Evolutionary conservation across 768 basidiomycete species (phyloP), one percentile per base, ranked within the genome.

Genomic region (Terana coerulea): DNA sequence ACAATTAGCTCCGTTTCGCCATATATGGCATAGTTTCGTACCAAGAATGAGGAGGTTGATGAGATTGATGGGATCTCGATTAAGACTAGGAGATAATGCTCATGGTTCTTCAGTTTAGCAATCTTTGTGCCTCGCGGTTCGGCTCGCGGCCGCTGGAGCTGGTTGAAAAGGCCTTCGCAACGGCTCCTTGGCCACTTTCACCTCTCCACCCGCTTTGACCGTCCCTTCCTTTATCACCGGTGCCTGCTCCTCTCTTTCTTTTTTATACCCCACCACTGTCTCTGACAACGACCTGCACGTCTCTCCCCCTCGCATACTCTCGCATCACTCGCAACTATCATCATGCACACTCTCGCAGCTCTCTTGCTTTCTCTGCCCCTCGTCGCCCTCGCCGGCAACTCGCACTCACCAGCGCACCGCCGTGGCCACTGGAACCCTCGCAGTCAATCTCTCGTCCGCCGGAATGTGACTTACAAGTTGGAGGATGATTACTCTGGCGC

Each of bases 401-500:
- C 69, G 46, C 63, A 67, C 42, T 55, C 54, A 12, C 44, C 54
- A 1, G 31, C 52, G 10, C 57, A 59, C 40, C 65, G 70, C 50
- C 69, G 66, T 34, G 41, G 30, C 29, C 36, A 31, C 45, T n/a
- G n/a, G n/a, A n/a, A 30, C 19, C 17, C 67, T 70, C 56, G 57
- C 53, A 42, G 54, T 60, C 30, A 11, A 62, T 26, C 53, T 58
- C 48, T 56, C 43, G 39, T 41, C 43, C 54, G 48, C 53, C 35
- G 68, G 54, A 52, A 39, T 42, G 61, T 59, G 37, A 60, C 63
- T 9, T 79, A 72, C 61, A 55, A 28, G 19, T 52, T 78, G 28
- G 43, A 67, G 17, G 73, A 77, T 55, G 61, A 68, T 39, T 77
- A 69, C 55, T 64, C 71, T 40, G 84, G 82, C 9, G 58, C 81